These are phyloP conservation scores for Solanum medicagineum DNA, from an alignment of 257 asterid genomes.

Conservation along the genomic window DNA sequence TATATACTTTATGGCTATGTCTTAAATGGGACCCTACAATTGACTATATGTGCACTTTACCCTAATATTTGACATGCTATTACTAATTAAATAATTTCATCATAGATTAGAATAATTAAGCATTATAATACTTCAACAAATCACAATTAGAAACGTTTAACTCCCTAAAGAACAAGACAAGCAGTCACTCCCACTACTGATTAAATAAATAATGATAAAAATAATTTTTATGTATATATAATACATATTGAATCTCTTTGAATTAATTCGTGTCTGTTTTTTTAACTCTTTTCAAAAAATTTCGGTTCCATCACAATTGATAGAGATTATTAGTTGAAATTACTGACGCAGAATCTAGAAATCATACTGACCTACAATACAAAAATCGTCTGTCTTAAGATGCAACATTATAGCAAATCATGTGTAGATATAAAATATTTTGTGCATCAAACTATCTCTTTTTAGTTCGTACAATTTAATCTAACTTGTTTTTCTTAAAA, in stretches of 20 bases:
- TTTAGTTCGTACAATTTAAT: neutral
- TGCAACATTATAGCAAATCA: neutral
- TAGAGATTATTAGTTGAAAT: neutral
- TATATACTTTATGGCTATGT: too few relatives aligned
- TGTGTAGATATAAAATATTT: neutral
- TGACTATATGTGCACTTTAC: too few relatives aligned
- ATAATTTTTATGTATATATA: too few relatives aligned
- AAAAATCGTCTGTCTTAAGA: neutral
- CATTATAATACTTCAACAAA: neutral
- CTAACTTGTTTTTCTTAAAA: neutral
- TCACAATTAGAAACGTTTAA: neutral
- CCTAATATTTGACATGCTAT: too few relatives aligned
- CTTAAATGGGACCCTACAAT: too few relatives aligned
- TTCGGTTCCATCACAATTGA: too few relatives aligned
- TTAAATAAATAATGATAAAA: neutral
- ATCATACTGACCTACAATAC: neutral
- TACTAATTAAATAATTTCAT: too few relatives aligned
- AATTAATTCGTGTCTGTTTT: too few relatives aligned
- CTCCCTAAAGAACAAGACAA: neutral
- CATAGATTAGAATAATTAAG: neutral
- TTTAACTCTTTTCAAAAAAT: too few relatives aligned
- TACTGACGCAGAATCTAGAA: neutral
- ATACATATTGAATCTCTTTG: too few relatives aligned
- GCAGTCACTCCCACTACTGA: neutral
- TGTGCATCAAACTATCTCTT: fast-evolving